Evolutionary conservation across 1,284 basidiomycete species (phyloP).

Genomic region (Trichosporon coremiiforme): DNA sequence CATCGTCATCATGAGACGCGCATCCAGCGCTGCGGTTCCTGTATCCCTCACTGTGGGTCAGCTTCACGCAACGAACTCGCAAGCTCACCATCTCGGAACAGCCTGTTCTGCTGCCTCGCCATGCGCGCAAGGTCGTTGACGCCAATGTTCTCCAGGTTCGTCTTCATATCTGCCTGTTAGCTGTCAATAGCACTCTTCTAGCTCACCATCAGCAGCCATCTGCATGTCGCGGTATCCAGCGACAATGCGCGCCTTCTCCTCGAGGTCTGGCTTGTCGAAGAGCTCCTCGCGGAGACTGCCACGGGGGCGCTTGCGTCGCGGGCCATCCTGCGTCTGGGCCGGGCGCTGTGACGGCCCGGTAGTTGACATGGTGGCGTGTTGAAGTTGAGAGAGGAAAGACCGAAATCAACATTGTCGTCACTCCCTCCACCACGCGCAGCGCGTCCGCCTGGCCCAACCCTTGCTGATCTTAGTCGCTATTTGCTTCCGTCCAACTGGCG

Average conservation of each 20-base stretch:
- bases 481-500: not conserved
- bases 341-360: slow-evolving; percentile 22
- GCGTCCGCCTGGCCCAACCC: not conserved
- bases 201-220: slow-evolving; percentile 42
- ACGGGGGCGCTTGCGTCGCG: slow-evolving; percentile 16
- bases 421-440: slow-evolving; percentile 17
- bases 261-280: slow-evolving; percentile 37
- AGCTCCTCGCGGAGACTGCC: slow-evolving; percentile 32
- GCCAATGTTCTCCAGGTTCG: slow-evolving; percentile 40
- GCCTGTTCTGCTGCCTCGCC: slow-evolving; percentile 29
- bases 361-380: slow-evolving; percentile 1
- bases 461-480: not conserved
- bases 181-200: not conserved
- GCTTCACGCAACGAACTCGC: not conserved
- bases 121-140: slow-evolving; percentile 32
- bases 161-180: slow-evolving; percentile 38
- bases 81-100: slow-evolving; percentile 39
- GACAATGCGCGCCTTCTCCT: slow-evolving; percentile 35
- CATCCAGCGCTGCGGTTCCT: slow-evolving; percentile 43
- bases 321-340: slow-evolving; percentile 2
- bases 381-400: not conserved
- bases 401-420: not conserved
- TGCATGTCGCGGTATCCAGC: slow-evolving; percentile 39
- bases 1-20: slow-evolving; percentile 40
- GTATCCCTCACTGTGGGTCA: slow-evolving; percentile 41